A percentile compares a stretch with the other conserved stretches of the same genome.
Conservation (phyloP, 352 stramenopile genomes). For the Ochromonadaceae sp. region DNA sequence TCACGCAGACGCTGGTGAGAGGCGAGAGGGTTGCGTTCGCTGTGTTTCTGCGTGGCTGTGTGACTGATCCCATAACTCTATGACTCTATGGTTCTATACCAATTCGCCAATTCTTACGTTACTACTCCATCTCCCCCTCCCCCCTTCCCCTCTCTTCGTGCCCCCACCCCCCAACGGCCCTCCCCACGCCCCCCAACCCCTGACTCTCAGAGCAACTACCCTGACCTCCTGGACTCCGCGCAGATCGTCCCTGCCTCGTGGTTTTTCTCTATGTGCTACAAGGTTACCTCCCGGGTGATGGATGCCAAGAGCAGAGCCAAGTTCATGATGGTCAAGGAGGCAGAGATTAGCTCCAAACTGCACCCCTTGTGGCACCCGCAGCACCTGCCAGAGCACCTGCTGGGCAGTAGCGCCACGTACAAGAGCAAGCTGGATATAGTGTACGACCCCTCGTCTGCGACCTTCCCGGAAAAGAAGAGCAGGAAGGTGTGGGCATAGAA, state of each 20-base stretch:
- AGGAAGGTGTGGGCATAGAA: too few species aligned
- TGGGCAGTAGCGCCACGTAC: too few species aligned
- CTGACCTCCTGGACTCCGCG: neutral
- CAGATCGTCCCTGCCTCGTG: neutral
- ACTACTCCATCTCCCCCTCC: neutral
- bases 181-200: too few species aligned
- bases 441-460: too few species aligned
- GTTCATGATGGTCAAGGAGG: neutral
- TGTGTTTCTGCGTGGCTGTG: too few species aligned
- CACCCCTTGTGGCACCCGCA: neutral
- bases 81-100: neutral
- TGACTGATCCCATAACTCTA: too few species aligned
- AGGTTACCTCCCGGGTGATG: neutral
- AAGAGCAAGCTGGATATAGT: too few species aligned
- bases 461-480: too few species aligned
- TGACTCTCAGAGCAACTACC: slow-evolving; percentile 3
- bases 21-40: too few species aligned
- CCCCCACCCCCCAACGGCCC: too few species aligned
- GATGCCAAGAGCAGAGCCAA: neutral
- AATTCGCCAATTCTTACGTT: neutral
- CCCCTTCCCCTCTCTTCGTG: neutral
- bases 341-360: neutral
- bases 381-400: neutral
- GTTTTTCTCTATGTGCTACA: slow-evolving; percentile 5
- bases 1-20: too few species aligned